Conservation (phyloP, 176 grass and related monocot species). For the Paspalum vaginatum region DNA sequence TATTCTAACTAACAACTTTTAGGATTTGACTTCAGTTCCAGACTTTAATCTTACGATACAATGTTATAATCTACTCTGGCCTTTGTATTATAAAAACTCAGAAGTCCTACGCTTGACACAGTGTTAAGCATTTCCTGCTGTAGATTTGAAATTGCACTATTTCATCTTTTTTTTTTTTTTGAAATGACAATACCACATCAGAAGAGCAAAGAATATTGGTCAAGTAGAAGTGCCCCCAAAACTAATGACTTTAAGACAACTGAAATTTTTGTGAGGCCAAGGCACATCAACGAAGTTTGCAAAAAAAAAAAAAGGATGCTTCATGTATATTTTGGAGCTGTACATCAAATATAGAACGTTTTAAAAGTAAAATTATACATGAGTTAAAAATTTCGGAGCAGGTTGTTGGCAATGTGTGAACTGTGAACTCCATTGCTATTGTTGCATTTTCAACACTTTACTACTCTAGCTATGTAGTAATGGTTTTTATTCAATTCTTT, state of each 20-base stretch:
- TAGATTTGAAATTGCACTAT: slow-evolving; percentile 15
- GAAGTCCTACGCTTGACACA: neutral
- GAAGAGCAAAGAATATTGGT: neutral
- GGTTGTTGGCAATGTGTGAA: slow-evolving; percentile 25
- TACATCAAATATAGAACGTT: neutral
- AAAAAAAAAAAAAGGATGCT: neutral
- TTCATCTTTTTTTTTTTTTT: neutral
- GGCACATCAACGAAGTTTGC: neutral
- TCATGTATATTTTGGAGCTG: slow-evolving; percentile 17
- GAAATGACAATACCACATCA: neutral
- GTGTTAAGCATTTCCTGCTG: slow-evolving; percentile 6
- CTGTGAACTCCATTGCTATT: slow-evolving; percentile 23
- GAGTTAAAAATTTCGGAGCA: neutral
- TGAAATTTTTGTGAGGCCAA: slow-evolving; percentile 22
- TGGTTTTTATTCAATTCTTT: slow-evolving; percentile 37
- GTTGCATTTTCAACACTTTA: slow-evolving; percentile 17
- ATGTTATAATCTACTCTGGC: neutral
- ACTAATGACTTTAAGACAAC: slow-evolving; percentile 8
- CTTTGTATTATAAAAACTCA: slow-evolving; percentile 5
- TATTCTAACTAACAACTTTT: neutral
- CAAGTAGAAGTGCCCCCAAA: neutral
- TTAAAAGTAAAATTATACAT: slow-evolving; percentile 8
- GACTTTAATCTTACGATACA: slow-evolving; percentile 2
- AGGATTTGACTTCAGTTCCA: slow-evolving; percentile 14
- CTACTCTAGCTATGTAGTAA: slow-evolving; percentile 41